Conservation (phyloP, 345 rosid species). For the Toxicodendron radicans region DNA sequence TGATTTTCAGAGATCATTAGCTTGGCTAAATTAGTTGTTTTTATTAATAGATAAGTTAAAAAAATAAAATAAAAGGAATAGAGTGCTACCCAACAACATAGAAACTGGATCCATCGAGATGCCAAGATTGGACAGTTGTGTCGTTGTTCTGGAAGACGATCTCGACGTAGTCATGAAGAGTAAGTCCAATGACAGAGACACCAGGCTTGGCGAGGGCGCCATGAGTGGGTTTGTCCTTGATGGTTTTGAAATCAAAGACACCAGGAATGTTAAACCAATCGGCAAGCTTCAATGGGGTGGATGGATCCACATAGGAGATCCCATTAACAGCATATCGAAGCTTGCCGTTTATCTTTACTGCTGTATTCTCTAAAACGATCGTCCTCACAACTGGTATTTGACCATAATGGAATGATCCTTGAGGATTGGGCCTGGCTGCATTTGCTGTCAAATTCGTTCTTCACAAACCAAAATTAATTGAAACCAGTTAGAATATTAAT, state of each 20-base stretch:
- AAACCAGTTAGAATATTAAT: not conserved
- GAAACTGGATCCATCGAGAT: slow-evolving; percentile 69
- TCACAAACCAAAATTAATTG: not conserved
- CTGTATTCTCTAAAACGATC: slow-evolving; percentile 2
- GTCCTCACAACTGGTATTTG: slow-evolving; percentile 36
- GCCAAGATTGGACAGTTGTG: slow-evolving; percentile 66
- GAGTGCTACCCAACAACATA: slow-evolving; percentile 57
- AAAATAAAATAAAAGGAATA: not conserved
- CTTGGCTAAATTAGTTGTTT: too few relatives aligned
- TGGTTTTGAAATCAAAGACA: slow-evolving; percentile 54
- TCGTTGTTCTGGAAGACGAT: slow-evolving; percentile 75
- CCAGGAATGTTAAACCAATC: slow-evolving; percentile 70
- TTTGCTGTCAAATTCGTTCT: slow-evolving; percentile 84
- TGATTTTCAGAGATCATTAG: not conserved
- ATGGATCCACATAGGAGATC: slow-evolving; percentile 58
- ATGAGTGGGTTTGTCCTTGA: slow-evolving; percentile 41
- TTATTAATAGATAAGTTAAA: not conserved
- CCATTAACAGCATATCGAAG: slow-evolving; percentile 70
- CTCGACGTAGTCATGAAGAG: slow-evolving; percentile 69
- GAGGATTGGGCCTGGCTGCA: slow-evolving; percentile 96
- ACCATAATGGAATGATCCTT: slow-evolving; percentile 87
- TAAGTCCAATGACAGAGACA: slow-evolving; percentile 38
- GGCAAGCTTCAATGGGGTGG: slow-evolving; percentile 79
- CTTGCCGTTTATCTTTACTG: slow-evolving; percentile 41
- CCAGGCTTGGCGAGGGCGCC: slow-evolving; percentile 35